phyloP scores from a whole-genome alignment of 2,329 filamentous ascomycete species.

The Capronia epimyces region DNA sequence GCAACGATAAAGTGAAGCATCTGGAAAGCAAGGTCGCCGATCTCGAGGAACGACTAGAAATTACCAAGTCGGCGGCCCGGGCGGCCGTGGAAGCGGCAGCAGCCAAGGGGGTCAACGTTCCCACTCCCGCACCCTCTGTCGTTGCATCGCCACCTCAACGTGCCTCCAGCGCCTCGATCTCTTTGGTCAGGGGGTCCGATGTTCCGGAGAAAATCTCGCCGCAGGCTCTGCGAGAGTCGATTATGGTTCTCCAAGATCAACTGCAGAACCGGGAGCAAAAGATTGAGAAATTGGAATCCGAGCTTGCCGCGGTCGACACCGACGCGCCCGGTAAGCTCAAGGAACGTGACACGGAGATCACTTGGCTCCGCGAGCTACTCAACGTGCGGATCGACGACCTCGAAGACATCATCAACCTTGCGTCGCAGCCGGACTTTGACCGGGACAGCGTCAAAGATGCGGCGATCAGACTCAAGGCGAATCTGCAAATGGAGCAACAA shows the following conservation, averaged over 20 bases:
- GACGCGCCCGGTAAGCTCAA: slow-evolving; percentile 77
- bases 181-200: slow-evolving; percentile 42
- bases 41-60: slow-evolving; percentile 83
- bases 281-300: slow-evolving; percentile 79
- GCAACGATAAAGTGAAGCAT: slow-evolving; percentile 77
- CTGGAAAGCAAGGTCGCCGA: slow-evolving; percentile 78
- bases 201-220: slow-evolving; percentile 83
- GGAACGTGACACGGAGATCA: slow-evolving; percentile 89
- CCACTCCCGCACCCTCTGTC: slow-evolving; percentile 32
- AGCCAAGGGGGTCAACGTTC: slow-evolving; percentile 42
- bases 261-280: slow-evolving; percentile 86
- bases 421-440: slow-evolving; percentile 71
- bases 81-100: slow-evolving; percentile 72
- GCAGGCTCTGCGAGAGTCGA: slow-evolving; percentile 90
- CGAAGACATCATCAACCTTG: slow-evolving; percentile 78
- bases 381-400: slow-evolving; percentile 86
- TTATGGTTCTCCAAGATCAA: slow-evolving; percentile 93
- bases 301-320: slow-evolving; percentile 63
- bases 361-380: slow-evolving; percentile 88
- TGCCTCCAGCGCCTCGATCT: slow-evolving; percentile 44
- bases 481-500: slow-evolving; percentile 96
- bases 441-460: slow-evolving; percentile 77
- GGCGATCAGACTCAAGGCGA: slow-evolving; percentile 85
- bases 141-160: slow-evolving; percentile 38
- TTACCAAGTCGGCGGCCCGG: slow-evolving; percentile 79